Evolutionary conservation across 352 stramenopile species (phyloP).

Genomic region (Pythium rhizo-oryzae): DNA sequence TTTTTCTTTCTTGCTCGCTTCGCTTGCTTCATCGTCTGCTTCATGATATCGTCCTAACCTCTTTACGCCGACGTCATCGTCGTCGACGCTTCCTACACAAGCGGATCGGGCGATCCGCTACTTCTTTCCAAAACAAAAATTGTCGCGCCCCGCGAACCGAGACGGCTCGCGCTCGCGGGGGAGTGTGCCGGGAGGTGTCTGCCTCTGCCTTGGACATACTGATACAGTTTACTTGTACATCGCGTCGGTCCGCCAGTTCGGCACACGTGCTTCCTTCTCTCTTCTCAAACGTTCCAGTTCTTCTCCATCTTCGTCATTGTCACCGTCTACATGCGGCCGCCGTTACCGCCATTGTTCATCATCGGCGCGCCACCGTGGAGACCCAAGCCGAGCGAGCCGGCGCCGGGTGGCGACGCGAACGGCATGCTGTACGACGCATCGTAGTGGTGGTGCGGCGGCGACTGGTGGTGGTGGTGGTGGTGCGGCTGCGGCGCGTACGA

Average conservation of each 20-base stretch:
- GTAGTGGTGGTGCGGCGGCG: conserved; percentile 37
- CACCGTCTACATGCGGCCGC: conserved; percentile 17
- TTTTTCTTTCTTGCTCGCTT: conserved; percentile 8
- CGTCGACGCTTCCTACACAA: conserved; percentile 12
- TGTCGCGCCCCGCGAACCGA: background rate
- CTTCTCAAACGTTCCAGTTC: no score
- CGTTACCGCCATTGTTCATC: background rate
- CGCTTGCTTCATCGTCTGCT: background rate
- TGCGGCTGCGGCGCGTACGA: conserved; percentile 12
- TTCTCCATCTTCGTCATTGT: background rate
- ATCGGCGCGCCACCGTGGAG: conserved; percentile 10
- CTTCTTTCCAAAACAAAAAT: conserved; percentile 19
- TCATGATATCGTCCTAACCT: no score
- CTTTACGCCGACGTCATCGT: background rate
- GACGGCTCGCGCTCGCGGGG: background rate
- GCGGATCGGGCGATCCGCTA: background rate
- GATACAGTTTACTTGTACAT: conserved; percentile 70
- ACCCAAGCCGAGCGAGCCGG: conserved; percentile 5
- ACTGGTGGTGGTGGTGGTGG: conserved; percentile 33
- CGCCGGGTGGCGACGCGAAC: conserved; percentile 9
- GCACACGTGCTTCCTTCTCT: background rate
- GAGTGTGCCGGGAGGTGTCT: background rate
- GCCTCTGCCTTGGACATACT: conserved; percentile 50
- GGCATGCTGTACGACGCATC: conserved; percentile 24
- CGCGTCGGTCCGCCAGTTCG: conserved; percentile 15